Evolutionary conservation across 495 filamentous ascomycete genomes (phyloP).

Genomic region (Aspergillus coremiiformis): DNA sequence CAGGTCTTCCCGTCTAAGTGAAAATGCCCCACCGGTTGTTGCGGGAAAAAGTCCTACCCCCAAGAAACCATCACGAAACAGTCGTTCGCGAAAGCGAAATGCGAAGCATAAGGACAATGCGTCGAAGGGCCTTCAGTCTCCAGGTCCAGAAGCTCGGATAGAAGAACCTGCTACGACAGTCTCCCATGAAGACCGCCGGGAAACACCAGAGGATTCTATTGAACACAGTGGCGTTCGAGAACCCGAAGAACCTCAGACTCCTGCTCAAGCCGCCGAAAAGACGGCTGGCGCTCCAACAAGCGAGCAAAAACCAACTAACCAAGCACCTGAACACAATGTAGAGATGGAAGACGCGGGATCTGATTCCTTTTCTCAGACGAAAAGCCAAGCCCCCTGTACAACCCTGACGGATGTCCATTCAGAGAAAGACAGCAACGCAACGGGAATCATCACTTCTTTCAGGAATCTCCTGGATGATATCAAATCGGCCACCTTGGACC

Average conservation of each 20-base stretch:
- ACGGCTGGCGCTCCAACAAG: not conserved
- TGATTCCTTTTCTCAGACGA: not conserved
- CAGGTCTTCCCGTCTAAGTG: slow-evolving; percentile 23
- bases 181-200: not conserved
- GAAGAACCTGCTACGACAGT: not conserved
- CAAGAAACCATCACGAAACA: slow-evolving; percentile 11
- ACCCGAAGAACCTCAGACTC: not conserved
- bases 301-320: not conserved
- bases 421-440: not conserved
- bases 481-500: slow-evolving; percentile 41
- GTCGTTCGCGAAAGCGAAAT: slow-evolving; percentile 17
- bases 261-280: not conserved
- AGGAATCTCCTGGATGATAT: slow-evolving; percentile 45
- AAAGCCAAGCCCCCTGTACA: not conserved
- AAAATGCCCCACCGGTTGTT: slow-evolving; percentile 9
- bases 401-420: slow-evolving; percentile 13
- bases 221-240: not conserved
- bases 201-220: not conserved
- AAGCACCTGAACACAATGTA: not conserved
- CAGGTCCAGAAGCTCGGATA: not conserved
- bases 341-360: not conserved
- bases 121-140: slow-evolving; percentile 8
- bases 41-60: slow-evolving; percentile 8
- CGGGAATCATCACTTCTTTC: slow-evolving; percentile 42
- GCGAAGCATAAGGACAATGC: slow-evolving; percentile 2